A percentile compares a stretch with the other conserved stretches of the same genome.
phyloP scores from a whole-genome alignment of 2,329 filamentous ascomycete genomes.

The Sclerotinia spermophila region DNA sequence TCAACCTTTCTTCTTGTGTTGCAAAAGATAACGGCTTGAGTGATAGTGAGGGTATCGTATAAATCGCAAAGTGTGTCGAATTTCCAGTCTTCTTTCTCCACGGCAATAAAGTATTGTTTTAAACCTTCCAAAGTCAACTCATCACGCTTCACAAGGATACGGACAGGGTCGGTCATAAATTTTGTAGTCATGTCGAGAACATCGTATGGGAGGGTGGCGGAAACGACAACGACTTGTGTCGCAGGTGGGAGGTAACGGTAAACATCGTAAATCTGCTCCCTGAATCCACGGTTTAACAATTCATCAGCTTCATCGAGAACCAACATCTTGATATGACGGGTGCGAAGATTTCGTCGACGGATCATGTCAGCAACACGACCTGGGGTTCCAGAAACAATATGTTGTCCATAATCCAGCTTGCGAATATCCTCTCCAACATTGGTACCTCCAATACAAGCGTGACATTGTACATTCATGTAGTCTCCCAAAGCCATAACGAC shows the following conservation, averaged over 20 bases:
- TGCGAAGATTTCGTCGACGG: constrained; percentile 67
- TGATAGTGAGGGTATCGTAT: constrained; percentile 97
- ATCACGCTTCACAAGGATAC: constrained; percentile 97
- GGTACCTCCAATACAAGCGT: constrained; percentile 96
- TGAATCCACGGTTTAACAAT: constrained; percentile 87
- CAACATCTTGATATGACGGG: constrained; percentile 74
- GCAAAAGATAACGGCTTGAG: constrained; percentile 99
- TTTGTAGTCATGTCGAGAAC: constrained; percentile 99
- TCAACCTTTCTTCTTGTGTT: constrained; percentile 99
- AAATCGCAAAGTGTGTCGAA: constrained; percentile 98
- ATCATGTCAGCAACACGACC: constrained; percentile 90
- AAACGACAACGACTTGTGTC: constrained; percentile 97
- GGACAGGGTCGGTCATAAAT: constrained; percentile 98
- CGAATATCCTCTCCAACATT: constrained; percentile 97
- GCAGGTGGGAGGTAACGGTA: constrained; percentile 95
- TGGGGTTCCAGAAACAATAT: constrained; percentile 96
- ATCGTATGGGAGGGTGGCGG: constrained; percentile 93
- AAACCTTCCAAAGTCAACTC: constrained; percentile 95
- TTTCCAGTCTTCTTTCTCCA: constrained; percentile 99
- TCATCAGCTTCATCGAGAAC: constrained; percentile 75
- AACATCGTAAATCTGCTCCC: constrained; percentile 98
- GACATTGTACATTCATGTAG: constrained; percentile 99
- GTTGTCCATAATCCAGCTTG: constrained; percentile 95
- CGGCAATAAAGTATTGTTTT: constrained; percentile 98
- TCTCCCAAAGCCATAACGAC: constrained; percentile 99